These are phyloP conservation scores for Antarctomyces pellizariae DNA, from an alignment of 495 filamentous ascomycete genomes.

Conservation along the genomic window DNA sequence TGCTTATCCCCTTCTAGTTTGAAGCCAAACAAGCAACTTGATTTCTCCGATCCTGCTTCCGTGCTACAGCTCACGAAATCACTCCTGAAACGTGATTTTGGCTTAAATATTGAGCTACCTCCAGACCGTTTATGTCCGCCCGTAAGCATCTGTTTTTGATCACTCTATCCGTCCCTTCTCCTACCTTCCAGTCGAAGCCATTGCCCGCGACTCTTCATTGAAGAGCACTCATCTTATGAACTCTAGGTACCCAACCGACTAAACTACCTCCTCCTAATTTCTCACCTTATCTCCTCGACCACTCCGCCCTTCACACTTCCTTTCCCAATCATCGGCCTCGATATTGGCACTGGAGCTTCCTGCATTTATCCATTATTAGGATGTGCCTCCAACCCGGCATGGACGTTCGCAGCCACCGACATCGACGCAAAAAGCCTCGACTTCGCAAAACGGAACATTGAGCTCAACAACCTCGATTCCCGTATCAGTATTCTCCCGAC, in stretches of 20 bases:
- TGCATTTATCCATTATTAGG: slow-evolving; percentile 77
- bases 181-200: slow-evolving; percentile 1
- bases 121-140: slow-evolving; percentile 76
- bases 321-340: slow-evolving; percentile 48
- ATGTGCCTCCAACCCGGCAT: slow-evolving; percentile 37
- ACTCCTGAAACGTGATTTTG: slow-evolving; percentile 54
- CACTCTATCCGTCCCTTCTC: neutral
- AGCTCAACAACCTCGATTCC: slow-evolving; percentile 33
- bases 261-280: slow-evolving; percentile 82
- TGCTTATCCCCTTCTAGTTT: too few species aligned
- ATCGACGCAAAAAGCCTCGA: slow-evolving; percentile 49
- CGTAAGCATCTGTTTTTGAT: slow-evolving; percentile 25
- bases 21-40: slow-evolving; percentile 38
- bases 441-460: slow-evolving; percentile 40
- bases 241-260: slow-evolving; percentile 49
- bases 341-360: slow-evolving; percentile 81
- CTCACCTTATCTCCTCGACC: slow-evolving; percentile 68
- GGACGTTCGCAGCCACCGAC: slow-evolving; percentile 42
- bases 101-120: slow-evolving; percentile 43
- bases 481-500: slow-evolving; percentile 42
- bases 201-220: too few species aligned
- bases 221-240: neutral
- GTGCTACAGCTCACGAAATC: slow-evolving; percentile 67
- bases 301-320: slow-evolving; percentile 26
- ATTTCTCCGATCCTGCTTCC: slow-evolving; percentile 61